A percentile compares a stretch with the other conserved stretches of the same genome.
phyloP scores from a whole-genome alignment of 1,139 yeast genomes.

The Lodderomyces metapsilosis region DNA sequence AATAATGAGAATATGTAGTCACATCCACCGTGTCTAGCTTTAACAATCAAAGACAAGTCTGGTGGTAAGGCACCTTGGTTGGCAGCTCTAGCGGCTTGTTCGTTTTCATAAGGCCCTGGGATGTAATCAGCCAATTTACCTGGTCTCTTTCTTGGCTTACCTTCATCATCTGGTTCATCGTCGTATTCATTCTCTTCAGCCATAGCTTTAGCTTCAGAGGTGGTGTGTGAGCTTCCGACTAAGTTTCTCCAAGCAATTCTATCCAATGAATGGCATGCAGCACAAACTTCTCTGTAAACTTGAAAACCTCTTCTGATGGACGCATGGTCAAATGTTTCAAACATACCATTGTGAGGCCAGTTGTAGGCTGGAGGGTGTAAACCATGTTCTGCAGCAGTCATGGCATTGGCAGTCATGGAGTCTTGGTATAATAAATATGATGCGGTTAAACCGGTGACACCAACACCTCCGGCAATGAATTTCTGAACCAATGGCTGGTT shows the following conservation, averaged over 20 bases:
- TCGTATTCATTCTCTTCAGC: conserved; percentile 97
- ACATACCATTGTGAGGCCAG: conserved; percentile 94
- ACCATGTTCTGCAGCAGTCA: conserved; percentile 99
- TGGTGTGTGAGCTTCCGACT: conserved; percentile 94
- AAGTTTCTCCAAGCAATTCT: conserved; percentile 98
- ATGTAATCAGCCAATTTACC: conserved; percentile 97
- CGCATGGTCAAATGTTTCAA: conserved; percentile 91
- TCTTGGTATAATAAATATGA: conserved; percentile 77
- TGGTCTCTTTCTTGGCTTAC: conserved; percentile 96
- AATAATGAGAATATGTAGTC: conserved; percentile 93
- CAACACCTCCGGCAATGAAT: conserved; percentile 62
- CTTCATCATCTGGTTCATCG: conserved; percentile 99
- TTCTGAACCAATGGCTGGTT: conserved; percentile 47
- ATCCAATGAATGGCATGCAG: conserved; percentile 96
- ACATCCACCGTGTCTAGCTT: conserved; percentile 98
- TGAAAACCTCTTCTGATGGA: conserved; percentile 99
- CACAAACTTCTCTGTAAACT: conserved; percentile 98
- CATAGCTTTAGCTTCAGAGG: conserved; percentile 87
- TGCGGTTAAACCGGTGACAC: conserved; percentile 67
- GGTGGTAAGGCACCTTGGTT: conserved; percentile 99
- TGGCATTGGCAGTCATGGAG: conserved; percentile 83
- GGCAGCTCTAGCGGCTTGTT: conserved; percentile 99
- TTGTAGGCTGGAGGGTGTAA: conserved; percentile 90
- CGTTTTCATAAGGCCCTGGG: conserved; percentile 95
- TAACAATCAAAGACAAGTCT: conserved; percentile 92